phyloP scores from a whole-genome alignment of 2,329 filamentous ascomycete species.

The Trichoderma lentiforme region DNA sequence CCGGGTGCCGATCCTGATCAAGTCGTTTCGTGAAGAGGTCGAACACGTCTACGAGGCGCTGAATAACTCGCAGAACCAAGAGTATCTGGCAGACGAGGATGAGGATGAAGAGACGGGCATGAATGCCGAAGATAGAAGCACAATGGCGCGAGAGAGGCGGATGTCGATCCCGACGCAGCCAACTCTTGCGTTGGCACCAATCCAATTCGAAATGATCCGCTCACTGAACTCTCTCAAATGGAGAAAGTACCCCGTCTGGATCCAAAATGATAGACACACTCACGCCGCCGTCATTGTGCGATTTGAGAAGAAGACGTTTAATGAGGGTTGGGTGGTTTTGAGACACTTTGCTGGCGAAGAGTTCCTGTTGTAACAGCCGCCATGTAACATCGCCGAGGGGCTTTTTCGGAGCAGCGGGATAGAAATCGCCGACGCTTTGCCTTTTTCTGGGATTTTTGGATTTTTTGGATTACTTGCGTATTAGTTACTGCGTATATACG shows the following conservation, averaged over 20 bases:
- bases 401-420: neutral
- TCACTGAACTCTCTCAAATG: slow-evolving; percentile 65
- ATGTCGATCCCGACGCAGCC: slow-evolving; percentile 52
- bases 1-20: slow-evolving; percentile 70
- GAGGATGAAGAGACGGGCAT: slow-evolving; percentile 38
- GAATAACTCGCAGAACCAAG: slow-evolving; percentile 64
- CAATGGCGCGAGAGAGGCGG: slow-evolving; percentile 42
- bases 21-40: slow-evolving; percentile 70
- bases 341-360: slow-evolving; percentile 76
- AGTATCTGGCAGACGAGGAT: slow-evolving; percentile 63
- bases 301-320: slow-evolving; percentile 61
- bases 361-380: slow-evolving; percentile 50
- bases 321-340: slow-evolving; percentile 74
- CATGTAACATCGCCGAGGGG: neutral
- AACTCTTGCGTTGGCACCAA: slow-evolving; percentile 71
- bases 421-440: neutral
- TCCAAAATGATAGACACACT: slow-evolving; percentile 72
- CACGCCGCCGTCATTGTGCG: slow-evolving; percentile 91
- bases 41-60: slow-evolving; percentile 75
- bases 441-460: neutral
- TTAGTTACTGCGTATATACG: neutral
- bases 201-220: slow-evolving; percentile 83
- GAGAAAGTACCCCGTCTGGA: slow-evolving; percentile 67
- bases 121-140: slow-evolving; percentile 38
- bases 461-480: neutral